A percentile compares a stretch with the other conserved stretches of the same genome.
phyloP scores from a whole-genome alignment of 305 asterid genomes.

The Andrographis paniculata region DNA sequence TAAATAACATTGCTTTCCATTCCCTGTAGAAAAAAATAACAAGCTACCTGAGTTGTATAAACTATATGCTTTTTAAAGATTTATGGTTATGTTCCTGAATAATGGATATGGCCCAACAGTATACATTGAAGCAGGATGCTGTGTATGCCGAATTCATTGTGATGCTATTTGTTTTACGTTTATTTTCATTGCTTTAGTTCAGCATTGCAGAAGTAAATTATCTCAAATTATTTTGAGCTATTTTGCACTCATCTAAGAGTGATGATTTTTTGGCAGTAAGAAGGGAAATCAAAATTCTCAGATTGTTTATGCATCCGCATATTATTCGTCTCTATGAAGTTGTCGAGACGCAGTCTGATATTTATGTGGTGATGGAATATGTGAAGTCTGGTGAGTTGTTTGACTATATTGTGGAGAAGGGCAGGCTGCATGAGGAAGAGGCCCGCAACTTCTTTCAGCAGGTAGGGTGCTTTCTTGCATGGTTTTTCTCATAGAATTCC shows the following conservation, averaged over 20 bases:
- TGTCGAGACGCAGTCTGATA: constrained; percentile 72
- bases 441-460: constrained; percentile 62
- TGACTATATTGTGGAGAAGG: constrained; percentile 68
- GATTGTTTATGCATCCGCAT: constrained; percentile 74
- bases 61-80: no score
- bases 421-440: constrained; percentile 58
- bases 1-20: no score
- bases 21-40: no score
- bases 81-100: no score
- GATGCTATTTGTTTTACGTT: no score
- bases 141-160: no score
- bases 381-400: constrained; percentile 64
- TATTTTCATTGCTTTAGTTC: neutral
- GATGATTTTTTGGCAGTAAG: constrained; percentile 39
- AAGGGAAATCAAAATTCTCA: constrained; percentile 67
- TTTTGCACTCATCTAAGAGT: constrained; percentile 2
- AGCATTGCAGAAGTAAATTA: neutral
- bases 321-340: constrained; percentile 69
- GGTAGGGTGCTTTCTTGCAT: constrained; percentile 23
- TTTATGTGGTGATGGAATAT: constrained; percentile 69
- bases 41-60: no score
- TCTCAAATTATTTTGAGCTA: constrained; percentile 6
- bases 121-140: no score
- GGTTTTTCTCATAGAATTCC: no score
- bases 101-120: no score